These are phyloP conservation scores for Cucurbita maxima DNA, from an alignment of 306 rosid species.

Conservation along the genomic window DNA sequence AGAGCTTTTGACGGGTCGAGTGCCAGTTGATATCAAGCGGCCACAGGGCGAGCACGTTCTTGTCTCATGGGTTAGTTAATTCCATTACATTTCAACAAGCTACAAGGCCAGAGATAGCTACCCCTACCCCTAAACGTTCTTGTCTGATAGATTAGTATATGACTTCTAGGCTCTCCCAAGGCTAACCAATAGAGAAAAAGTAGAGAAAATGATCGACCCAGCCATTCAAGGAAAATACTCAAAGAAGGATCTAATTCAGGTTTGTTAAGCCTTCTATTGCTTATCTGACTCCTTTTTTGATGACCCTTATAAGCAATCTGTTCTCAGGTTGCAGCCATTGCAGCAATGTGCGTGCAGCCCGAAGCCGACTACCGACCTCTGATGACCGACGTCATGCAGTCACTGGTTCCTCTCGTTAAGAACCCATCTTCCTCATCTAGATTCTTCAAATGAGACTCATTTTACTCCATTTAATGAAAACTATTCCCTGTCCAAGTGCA, in stretches of 20 bases:
- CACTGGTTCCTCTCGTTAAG: constrained; percentile 61
- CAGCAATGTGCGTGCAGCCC: constrained; percentile 97
- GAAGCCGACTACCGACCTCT: constrained; percentile 93
- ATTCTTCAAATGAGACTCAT: constrained; percentile 28
- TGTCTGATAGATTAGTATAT: background rate
- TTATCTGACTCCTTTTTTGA: background rate
- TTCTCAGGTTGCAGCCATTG: constrained; percentile 73
- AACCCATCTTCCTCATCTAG: constrained; percentile 37
- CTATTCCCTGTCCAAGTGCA: background rate
- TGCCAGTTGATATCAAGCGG: constrained; percentile 68
- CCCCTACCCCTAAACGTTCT: background rate
- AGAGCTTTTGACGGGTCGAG: constrained; percentile 84
- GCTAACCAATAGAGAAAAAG: constrained; percentile 70
- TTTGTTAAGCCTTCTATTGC: constrained; percentile 5
- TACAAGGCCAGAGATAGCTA: background rate
- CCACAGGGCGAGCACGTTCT: constrained; percentile 86
- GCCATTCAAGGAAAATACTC: constrained; percentile 62
- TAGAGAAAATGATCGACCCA: constrained; percentile 83
- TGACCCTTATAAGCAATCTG: background rate
- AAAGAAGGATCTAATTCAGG: constrained; percentile 88
- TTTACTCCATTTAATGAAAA: background rate
- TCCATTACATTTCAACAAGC: background rate
- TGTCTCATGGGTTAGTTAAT: constrained; percentile 74
- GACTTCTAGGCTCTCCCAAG: constrained; percentile 74
- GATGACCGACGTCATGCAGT: constrained; percentile 88